Conservation (phyloP, 2,329 filamentous ascomycete genomes). For the Colletotrichum sp. region DNA sequence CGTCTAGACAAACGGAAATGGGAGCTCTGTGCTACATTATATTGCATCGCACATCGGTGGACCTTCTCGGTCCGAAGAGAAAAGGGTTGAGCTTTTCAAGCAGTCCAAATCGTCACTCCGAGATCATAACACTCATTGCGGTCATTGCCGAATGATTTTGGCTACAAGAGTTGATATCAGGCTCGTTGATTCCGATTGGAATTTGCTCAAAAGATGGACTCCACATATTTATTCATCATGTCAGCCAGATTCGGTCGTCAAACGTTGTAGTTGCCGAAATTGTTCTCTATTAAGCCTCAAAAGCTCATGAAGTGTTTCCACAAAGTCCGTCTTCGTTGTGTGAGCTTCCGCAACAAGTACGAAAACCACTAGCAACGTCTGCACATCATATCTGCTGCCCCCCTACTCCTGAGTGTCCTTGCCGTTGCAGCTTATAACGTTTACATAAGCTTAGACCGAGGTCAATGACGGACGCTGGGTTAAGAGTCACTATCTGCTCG, state of each 20-base stretch:
- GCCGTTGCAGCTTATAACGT: too few species aligned
- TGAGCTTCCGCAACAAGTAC: not conserved
- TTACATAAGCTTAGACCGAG: too few species aligned
- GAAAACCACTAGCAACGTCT: too few species aligned
- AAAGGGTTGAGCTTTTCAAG: fast-evolving
- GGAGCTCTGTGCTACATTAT: fast-evolving
- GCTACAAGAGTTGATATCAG: fast-evolving
- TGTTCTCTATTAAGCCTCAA: fast-evolving
- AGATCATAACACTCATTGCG: fast-evolving
- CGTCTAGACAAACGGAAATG: not conserved
- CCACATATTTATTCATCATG: fast-evolving
- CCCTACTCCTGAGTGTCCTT: too few species aligned
- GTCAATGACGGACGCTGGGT: too few species aligned
- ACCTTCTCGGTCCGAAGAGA: not conserved
- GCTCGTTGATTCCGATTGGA: fast-evolving
- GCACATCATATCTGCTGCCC: too few species aligned
- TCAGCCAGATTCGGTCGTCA: fast-evolving
- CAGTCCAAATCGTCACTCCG: not conserved
- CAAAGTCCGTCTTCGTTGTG: fast-evolving
- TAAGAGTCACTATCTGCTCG: too few species aligned
- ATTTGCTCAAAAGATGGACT: fast-evolving
- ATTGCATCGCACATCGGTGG: not conserved
- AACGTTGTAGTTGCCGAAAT: fast-evolving
- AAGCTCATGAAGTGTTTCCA: fast-evolving
- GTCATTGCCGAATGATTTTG: too few species aligned